phyloP scores from a whole-genome alignment of 148 eudicot species.

The Bassia scoparia region DNA sequence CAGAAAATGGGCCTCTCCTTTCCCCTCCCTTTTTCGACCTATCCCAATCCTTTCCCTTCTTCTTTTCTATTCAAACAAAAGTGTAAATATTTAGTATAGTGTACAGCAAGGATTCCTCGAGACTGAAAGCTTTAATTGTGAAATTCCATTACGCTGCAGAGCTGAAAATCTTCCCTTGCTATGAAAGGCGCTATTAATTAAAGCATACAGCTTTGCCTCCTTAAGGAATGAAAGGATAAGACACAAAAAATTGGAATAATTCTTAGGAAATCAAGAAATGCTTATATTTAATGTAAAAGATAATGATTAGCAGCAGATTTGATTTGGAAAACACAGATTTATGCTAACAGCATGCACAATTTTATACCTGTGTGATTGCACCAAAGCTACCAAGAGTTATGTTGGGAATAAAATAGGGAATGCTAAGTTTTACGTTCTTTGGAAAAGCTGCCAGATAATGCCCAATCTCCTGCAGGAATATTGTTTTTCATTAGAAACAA shows the following conservation, averaged over 20 bases:
- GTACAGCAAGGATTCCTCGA: neutral
- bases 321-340: neutral
- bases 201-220: neutral
- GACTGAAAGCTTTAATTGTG: neutral
- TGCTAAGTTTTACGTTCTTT: conserved; percentile 84
- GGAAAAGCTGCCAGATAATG: conserved; percentile 92
- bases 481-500: conserved; percentile 32
- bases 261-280: neutral
- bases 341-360: neutral
- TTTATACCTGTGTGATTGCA: conserved; percentile 85
- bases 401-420: conserved; percentile 93
- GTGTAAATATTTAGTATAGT: too few species aligned
- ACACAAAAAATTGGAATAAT: neutral
- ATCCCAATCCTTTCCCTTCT: too few species aligned
- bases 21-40: too few species aligned
- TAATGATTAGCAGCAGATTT: neutral
- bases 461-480: conserved; percentile 83
- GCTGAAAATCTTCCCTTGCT: too few species aligned
- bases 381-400: conserved; percentile 99
- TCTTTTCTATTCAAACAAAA: too few species aligned
- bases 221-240: neutral
- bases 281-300: neutral
- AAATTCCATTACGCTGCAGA: too few species aligned
- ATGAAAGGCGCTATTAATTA: too few species aligned
- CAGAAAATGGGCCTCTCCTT: too few species aligned